Evolutionary conservation across 768 basidiomycete species (phyloP), one percentile per base, ranked within the genome.

Genomic region (Baorangia bicolor): DNA sequence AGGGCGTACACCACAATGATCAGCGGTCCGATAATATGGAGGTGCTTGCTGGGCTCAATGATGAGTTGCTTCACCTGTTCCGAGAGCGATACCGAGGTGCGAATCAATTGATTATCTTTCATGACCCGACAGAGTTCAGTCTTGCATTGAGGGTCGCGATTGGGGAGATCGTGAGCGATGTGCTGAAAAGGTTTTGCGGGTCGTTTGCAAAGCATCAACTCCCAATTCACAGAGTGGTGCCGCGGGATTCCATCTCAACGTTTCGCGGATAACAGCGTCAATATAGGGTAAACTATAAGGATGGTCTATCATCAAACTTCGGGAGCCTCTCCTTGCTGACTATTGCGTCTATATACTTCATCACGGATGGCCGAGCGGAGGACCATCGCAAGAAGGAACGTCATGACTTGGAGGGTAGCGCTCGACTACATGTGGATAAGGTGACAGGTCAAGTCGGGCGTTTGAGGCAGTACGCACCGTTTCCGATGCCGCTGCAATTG

Each of bases 271-370:
- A 11, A 76, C 69, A 5, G 74, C 73, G 4, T 63, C 66, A 7
- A 75, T 66, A 48, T 76, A 78, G 1, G 74, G 74, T n/a, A n/a
- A n/a, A n/a, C n/a, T n/a, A n/a, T 13, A 78, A 49, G 5, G 34
- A 56, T 12, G 46, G 16, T 31, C 59, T 51, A 27, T 71, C 63
- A 11, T 45, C 48, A 28, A 56, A 34, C 2, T 37, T 62, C 30
- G 64, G 68, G 1, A 69, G 56, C 14, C 57, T 59, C 38, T 51
- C 56, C 38, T 55, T 66, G 33, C 65, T 61, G 10, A 69, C 45
- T 1, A 66, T 51, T 12, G 55, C 34, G 4, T 68, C 54, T 35
- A 68, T 56, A 41, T 18, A 49, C 62, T 49, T 56, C 54, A 20
- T 62, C 51, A 45, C 66, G 69, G 12, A 50, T 37, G n/a, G 28